Conservation (phyloP, 768 basidiomycete species). For the Auriscalpium vulgare region DNA sequence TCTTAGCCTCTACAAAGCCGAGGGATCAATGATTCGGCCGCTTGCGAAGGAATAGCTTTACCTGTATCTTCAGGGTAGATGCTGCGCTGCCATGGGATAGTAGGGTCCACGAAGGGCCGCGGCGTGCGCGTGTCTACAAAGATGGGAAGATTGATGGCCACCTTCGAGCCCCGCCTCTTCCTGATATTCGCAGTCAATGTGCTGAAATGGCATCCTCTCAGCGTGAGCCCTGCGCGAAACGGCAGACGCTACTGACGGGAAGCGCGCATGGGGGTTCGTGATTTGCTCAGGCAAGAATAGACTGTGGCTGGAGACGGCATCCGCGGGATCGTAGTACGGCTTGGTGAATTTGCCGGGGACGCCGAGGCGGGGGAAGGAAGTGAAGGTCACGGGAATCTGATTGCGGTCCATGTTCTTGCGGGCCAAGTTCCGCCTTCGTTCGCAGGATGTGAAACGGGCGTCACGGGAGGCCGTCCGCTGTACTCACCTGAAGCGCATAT, state of each 20-base stretch:
- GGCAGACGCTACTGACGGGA: constrained; percentile 60
- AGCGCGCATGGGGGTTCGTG: constrained; percentile 94
- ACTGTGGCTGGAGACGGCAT: constrained; percentile 83
- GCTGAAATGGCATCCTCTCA: constrained; percentile 31
- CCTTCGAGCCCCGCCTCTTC: constrained; percentile 82
- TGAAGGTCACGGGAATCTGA: constrained; percentile 88
- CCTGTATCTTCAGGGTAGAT: constrained; percentile 81
- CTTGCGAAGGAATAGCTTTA: constrained; percentile 24
- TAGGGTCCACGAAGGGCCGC: constrained; percentile 83
- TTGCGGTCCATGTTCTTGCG: constrained; percentile 75
- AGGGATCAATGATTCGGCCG: background rate
- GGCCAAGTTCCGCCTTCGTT: constrained; percentile 68
- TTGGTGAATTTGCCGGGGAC: constrained; percentile 88
- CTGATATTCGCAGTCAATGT: constrained; percentile 98
- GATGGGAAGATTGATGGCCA: constrained; percentile 90
- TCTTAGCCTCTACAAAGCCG: constrained; percentile 61
- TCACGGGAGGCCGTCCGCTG: background rate
- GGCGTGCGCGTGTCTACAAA: constrained; percentile 86
- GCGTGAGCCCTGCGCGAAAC: background rate
- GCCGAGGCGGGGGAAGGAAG: constrained; percentile 92
- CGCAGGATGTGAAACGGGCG: no score
- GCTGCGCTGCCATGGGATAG: constrained; percentile 83
- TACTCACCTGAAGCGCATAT: constrained; percentile 85
- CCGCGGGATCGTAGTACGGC: constrained; percentile 68
- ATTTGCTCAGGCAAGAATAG: constrained; percentile 93